A percentile compares a stretch with the other conserved stretches of the same genome.
phyloP scores from a whole-genome alignment of 2,329 filamentous ascomycete species.

The Colletotrichum truncatum region DNA sequence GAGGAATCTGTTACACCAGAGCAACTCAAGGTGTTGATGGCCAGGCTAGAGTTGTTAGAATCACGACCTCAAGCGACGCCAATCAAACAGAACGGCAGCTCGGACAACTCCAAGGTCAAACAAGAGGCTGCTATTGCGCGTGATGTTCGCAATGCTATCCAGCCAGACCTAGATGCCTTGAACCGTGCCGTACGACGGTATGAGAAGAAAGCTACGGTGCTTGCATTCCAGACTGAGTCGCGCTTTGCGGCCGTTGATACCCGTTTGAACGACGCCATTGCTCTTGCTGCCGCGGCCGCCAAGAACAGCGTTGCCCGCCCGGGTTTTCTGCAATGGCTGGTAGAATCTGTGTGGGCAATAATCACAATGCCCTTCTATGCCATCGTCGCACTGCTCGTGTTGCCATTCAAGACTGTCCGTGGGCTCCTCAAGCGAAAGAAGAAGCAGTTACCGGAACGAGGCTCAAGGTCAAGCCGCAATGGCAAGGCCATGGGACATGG shows the following conservation, averaged over 20 bases:
- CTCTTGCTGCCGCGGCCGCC: conserved; percentile 81
- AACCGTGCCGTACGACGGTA: conserved; percentile 90
- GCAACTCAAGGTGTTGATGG: conserved; percentile 65
- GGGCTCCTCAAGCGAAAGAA: conserved; percentile 44
- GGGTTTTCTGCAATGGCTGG: conserved; percentile 47
- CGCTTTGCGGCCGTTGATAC: conserved; percentile 77
- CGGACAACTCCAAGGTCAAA: conserved; percentile 45
- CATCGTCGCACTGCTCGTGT: conserved; percentile 47
- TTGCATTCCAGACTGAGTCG: conserved; percentile 79
- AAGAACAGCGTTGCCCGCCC: conserved; percentile 53
- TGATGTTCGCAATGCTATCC: conserved; percentile 72
- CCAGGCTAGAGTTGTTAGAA: conserved; percentile 77
- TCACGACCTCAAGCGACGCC: conserved; percentile 51
- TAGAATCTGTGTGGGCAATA: conserved; percentile 45
- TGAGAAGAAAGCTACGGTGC: conserved; percentile 84
- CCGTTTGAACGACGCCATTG: conserved; percentile 79
- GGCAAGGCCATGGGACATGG: conserved; percentile 38
- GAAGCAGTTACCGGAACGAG: conserved; percentile 35
- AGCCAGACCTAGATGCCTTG: conserved; percentile 86
- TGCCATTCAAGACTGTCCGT: conserved; percentile 52
- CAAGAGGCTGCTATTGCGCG: conserved; percentile 55
- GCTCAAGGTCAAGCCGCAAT: conserved; percentile 35
- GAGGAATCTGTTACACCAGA: conserved; percentile 38
- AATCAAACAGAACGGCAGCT: conserved; percentile 41
- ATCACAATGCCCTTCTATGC: conserved; percentile 53